A percentile compares a stretch with the other conserved stretches of the same genome.
Conservation (phyloP, 805 yeast genomes). For the Babjeviella inositovora region DNA sequence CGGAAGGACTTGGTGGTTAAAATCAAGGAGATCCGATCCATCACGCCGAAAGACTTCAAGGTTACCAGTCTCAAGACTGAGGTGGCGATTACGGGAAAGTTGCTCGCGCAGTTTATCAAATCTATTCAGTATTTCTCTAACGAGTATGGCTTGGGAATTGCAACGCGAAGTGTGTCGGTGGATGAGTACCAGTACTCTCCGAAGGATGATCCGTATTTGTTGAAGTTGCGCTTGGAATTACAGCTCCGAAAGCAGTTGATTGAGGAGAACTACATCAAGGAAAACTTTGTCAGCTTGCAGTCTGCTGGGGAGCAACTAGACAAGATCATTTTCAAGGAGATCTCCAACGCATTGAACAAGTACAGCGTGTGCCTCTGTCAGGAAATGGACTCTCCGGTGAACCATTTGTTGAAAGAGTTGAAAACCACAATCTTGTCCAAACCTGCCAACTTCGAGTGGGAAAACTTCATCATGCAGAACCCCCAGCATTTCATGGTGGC, state of each 20-base stretch:
- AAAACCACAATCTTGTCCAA: conserved; percentile 32
- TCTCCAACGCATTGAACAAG: conserved; percentile 36
- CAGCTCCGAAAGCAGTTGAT: conserved; percentile 48
- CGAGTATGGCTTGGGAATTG: too few relatives aligned
- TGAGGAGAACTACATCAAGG: conserved; percentile 52
- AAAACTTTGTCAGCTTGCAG: conserved; percentile 49
- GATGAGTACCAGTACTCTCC: too few relatives aligned
- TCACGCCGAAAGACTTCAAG: conserved; percentile 44
- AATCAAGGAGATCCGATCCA: conserved; percentile 33
- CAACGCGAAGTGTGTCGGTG: too few relatives aligned
- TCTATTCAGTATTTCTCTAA: conserved; percentile 10
- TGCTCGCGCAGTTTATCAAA: conserved; percentile 16
- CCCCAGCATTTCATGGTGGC: conserved; percentile 20
- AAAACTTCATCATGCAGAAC: conserved; percentile 33
- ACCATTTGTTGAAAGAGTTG: conserved; percentile 36
- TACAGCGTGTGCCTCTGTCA: conserved; percentile 33
- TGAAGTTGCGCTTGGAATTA: conserved; percentile 43
- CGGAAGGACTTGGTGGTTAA: conserved; percentile 34
- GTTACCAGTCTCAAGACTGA: conserved; percentile 38
- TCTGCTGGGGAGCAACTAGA: conserved; percentile 50
- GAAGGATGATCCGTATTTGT: conserved; percentile 44
- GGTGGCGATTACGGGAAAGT: conserved; percentile 45
- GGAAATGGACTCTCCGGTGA: conserved; percentile 29
- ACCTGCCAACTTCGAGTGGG: conserved; percentile 58
- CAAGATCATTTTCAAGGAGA: conserved; percentile 42